Evolutionary conservation across 2,329 filamentous ascomycete genomes (phyloP).

Genomic region (Fusarium avenaceum): DNA sequence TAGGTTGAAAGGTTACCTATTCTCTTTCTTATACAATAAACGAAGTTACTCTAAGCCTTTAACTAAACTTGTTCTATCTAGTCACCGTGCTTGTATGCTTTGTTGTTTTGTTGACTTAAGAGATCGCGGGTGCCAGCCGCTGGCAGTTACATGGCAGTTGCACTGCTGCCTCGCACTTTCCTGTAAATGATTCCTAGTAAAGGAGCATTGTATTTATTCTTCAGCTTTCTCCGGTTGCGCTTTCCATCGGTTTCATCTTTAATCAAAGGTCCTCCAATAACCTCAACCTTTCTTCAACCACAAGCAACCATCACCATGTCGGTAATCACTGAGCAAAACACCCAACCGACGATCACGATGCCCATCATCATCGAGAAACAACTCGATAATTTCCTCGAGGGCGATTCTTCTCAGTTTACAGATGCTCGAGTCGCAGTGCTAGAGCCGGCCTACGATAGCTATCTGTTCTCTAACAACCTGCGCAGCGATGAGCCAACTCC

Average conservation of each 20-base stretch:
- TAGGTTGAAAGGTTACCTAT: not conserved
- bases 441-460: conserved; percentile 32
- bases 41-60: not conserved
- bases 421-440: conserved; percentile 14
- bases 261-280: not conserved
- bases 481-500: conserved; percentile 1
- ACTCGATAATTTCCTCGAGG: conserved; percentile 3
- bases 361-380: conserved; percentile 8
- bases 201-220: not conserved
- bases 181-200: not conserved
- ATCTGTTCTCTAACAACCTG: conserved; percentile 25
- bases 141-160: conserved; percentile 32
- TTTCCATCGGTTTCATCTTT: not conserved
- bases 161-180: conserved; percentile 22
- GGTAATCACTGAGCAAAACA: conserved; percentile 5
- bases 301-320: not conserved
- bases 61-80: not conserved
- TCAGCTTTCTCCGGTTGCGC: not conserved
- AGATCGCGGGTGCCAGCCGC: conserved; percentile 4
- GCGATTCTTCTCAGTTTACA: not conserved
- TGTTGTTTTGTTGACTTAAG: not conserved
- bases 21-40: not conserved
- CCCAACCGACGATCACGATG: conserved; percentile 12
- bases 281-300: too few relatives aligned
- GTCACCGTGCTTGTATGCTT: not conserved